Conservation (phyloP, 73 alveolate species). For the Diophrys sp. region DNA sequence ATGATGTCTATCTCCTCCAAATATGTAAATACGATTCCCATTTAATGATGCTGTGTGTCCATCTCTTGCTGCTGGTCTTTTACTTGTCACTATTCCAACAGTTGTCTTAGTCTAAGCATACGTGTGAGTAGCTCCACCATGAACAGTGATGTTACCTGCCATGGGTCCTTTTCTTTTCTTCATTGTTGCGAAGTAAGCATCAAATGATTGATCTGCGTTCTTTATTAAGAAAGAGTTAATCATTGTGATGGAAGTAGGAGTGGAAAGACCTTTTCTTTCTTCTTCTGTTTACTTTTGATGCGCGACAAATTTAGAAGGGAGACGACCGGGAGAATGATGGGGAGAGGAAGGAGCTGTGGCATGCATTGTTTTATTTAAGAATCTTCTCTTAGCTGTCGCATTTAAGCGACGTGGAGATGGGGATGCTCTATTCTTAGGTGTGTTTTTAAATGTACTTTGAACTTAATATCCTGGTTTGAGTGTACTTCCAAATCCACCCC, state of each 20-base stretch:
- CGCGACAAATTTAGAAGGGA: background rate
- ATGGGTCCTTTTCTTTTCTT: background rate
- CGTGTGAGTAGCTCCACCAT: no score
- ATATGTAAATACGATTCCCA: conserved; percentile 9
- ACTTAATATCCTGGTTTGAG: no score
- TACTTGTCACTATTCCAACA: conserved; percentile 15
- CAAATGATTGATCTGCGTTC: conserved; percentile 55
- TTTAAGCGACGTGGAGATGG: background rate
- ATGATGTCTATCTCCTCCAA: conserved; percentile 62
- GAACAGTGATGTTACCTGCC: background rate
- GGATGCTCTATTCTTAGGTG: no score
- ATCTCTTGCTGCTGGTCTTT: conserved; percentile 65
- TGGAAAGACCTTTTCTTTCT: conserved; percentile 5
- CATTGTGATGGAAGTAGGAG: conserved; percentile 63
- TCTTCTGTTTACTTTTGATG: background rate
- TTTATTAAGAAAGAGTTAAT: conserved; percentile 51
- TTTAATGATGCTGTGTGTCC: conserved; percentile 33
- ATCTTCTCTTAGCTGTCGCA: background rate
- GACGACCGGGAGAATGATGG: background rate
- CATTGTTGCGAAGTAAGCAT: conserved; percentile 19
- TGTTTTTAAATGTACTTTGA: no score
- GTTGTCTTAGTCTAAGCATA: no score
- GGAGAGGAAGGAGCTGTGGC: conserved; percentile 7
- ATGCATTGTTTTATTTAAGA: conserved; percentile 3
- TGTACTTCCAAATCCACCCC: background rate